A percentile compares a stretch with the other conserved stretches of the same genome.
phyloP scores from a whole-genome alignment of 176 grass and related monocot species.

The Miscanthus lutarioriparius region DNA sequence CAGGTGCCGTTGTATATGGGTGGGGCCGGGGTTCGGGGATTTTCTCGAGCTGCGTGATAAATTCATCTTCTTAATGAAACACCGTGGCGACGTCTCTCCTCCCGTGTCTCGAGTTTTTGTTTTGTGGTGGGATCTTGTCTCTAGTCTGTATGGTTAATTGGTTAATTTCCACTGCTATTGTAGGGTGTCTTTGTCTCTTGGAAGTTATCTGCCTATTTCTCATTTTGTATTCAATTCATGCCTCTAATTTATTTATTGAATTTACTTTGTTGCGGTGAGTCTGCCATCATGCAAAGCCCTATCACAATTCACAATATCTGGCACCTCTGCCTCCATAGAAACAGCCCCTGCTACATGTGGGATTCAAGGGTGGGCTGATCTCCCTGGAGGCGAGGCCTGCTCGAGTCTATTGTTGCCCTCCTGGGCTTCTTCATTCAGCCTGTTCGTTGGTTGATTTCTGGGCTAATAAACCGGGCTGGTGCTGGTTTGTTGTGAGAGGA shows the following conservation, averaged over 20 bases:
- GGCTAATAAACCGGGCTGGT: too few species aligned
- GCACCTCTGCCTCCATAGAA: background rate
- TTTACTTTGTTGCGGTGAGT: conserved; percentile 1
- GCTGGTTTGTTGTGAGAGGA: too few species aligned
- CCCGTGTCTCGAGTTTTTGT: too few species aligned
- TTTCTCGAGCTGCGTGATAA: too few species aligned
- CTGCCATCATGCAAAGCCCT: conserved; percentile 20
- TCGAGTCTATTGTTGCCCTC: conserved; percentile 32
- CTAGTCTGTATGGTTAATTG: background rate
- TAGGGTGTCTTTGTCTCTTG: background rate
- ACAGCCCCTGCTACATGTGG: background rate
- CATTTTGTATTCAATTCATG: background rate
- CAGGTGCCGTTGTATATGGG: too few species aligned
- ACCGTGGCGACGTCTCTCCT: too few species aligned
- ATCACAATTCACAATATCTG: background rate
- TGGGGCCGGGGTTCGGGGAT: too few species aligned
- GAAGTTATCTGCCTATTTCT: background rate
- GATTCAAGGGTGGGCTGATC: conserved; percentile 38
- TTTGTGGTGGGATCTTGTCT: too few species aligned
- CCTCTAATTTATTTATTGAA: background rate
- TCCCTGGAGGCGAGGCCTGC: conserved; percentile 16
- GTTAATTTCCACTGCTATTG: background rate
- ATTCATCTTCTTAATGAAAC: too few species aligned
- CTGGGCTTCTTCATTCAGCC: conserved; percentile 31
- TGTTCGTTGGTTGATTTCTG: too few species aligned